phyloP scores from a whole-genome alignment of 2,329 filamentous ascomycete species.

The Beauveria scarabaeidicola region DNA sequence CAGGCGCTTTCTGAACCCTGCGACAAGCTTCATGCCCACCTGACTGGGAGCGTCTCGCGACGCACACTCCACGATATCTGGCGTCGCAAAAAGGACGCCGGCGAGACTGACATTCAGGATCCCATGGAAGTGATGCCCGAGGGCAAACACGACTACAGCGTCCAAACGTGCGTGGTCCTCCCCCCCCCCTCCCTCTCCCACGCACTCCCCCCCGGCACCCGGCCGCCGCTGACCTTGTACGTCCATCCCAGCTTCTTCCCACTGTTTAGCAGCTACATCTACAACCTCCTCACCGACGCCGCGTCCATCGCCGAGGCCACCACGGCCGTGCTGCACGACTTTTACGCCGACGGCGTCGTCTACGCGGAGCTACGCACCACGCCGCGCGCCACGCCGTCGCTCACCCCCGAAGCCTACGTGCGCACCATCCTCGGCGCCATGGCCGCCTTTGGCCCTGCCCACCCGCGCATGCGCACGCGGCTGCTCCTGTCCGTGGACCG shows the following conservation, averaged over 20 bases:
- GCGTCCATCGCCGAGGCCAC: constrained; percentile 55
- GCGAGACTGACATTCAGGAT: constrained; percentile 52
- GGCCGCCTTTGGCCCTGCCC: constrained; percentile 32
- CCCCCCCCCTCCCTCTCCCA: constrained; percentile 16
- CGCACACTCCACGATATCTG: constrained; percentile 68
- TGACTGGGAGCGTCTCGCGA: constrained; percentile 69
- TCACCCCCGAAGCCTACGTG: constrained; percentile 59
- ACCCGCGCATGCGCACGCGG: constrained; percentile 42
- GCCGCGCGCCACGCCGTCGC: constrained; percentile 52
- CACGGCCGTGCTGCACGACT: constrained; percentile 54
- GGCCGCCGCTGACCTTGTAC: not conserved
- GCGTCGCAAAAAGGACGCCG: constrained; percentile 46
- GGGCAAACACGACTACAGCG: constrained; percentile 62
- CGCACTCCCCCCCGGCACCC: not conserved
- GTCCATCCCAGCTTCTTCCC: constrained; percentile 57
- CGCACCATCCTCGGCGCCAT: constrained; percentile 58
- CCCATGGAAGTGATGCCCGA: constrained; percentile 60
- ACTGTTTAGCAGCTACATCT: constrained; percentile 72
- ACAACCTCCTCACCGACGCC: constrained; percentile 59
- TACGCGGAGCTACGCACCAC: constrained; percentile 79
- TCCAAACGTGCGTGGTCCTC: constrained; percentile 50
- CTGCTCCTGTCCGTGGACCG: constrained; percentile 72
- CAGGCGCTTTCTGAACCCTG: not conserved
- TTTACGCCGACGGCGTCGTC: constrained; percentile 60
- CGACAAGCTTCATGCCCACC: constrained; percentile 65